These are phyloP conservation scores for Trichoderma sp. DNA, from an alignment of 2,329 filamentous ascomycete genomes.

Conservation along the genomic window DNA sequence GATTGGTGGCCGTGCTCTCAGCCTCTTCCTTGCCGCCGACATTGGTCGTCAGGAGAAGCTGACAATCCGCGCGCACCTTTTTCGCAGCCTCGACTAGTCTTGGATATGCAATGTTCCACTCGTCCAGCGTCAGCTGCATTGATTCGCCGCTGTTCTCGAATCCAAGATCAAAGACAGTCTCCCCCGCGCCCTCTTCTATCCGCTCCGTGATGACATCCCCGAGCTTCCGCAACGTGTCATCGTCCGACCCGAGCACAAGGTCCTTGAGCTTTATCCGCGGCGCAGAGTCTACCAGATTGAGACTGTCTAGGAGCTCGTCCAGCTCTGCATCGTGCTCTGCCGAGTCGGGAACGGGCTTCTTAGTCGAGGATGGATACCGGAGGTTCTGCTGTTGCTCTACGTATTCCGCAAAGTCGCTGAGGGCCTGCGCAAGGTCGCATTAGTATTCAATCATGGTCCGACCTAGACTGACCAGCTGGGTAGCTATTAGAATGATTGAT, in stretches of 20 bases:
- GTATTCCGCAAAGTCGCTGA: slow-evolving; percentile 97
- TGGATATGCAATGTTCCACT: slow-evolving; percentile 72
- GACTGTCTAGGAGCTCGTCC: slow-evolving; percentile 85
- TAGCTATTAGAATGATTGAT: not conserved
- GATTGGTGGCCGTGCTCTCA: slow-evolving; percentile 49
- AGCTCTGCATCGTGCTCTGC: slow-evolving; percentile 72
- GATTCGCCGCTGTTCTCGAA: slow-evolving; percentile 85
- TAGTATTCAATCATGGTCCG: not conserved
- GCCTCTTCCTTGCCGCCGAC: slow-evolving; percentile 76
- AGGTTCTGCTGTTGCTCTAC: slow-evolving; percentile 88
- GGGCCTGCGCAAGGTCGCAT: slow-evolving; percentile 46
- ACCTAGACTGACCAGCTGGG: not conserved
- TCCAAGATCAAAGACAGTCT: slow-evolving; percentile 88
- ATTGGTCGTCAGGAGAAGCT: slow-evolving; percentile 84
- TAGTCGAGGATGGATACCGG: slow-evolving; percentile 53
- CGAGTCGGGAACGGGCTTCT: slow-evolving; percentile 28
- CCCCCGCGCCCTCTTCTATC: slow-evolving; percentile 79
- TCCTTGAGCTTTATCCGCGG: slow-evolving; percentile 69
- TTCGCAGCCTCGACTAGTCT: slow-evolving; percentile 65
- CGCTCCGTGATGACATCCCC: slow-evolving; percentile 63
- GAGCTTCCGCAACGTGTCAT: slow-evolving; percentile 61
- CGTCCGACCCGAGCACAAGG: slow-evolving; percentile 64
- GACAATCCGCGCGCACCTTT: slow-evolving; percentile 68
- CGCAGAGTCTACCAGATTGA: slow-evolving; percentile 72
- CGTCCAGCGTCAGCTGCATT: slow-evolving; percentile 69